A percentile compares a stretch with the other conserved stretches of the same genome.
Conservation (phyloP, 257 asterid species). For the Sherardia arvensis region DNA sequence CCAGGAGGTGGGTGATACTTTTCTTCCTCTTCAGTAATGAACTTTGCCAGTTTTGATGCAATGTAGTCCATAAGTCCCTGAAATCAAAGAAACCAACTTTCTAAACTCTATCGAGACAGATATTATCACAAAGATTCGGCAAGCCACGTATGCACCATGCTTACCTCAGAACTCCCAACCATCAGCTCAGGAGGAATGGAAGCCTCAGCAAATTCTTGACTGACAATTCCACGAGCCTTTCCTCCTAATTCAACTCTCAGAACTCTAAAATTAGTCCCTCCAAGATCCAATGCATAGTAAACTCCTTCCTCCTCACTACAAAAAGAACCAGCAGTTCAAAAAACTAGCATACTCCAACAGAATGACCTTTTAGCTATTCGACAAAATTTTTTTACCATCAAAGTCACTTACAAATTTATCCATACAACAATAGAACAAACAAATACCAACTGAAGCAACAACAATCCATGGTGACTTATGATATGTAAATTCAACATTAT, state of each 20-base stretch:
- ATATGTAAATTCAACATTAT: no score
- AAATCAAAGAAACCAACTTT: conserved; percentile 6
- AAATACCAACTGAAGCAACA: background rate
- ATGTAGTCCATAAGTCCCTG: conserved; percentile 37
- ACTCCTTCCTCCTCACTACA: conserved; percentile 81
- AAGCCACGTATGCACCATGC: background rate
- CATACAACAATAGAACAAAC: background rate
- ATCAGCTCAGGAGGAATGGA: conserved; percentile 77
- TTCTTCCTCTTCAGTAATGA: conserved; percentile 25
- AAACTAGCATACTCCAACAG: background rate
- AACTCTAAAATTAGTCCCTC: conserved; percentile 94
- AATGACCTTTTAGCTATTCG: background rate
- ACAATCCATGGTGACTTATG: background rate
- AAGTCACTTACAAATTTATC: background rate
- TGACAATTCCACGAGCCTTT: conserved; percentile 45
- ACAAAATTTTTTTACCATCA: background rate
- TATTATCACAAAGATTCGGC: background rate
- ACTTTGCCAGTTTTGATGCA: conserved; percentile 30
- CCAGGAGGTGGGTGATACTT: conserved; percentile 29
- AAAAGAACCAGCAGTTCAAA: background rate
- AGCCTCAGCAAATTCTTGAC: conserved; percentile 80
- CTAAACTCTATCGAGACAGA: background rate
- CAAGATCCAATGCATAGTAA: conserved; percentile 89
- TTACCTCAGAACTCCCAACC: conserved; percentile 45
- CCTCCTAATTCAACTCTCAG: conserved; percentile 86